Evolutionary conservation across 2,329 filamentous ascomycete species (phyloP).

Genomic region (Penicillium sp.): DNA sequence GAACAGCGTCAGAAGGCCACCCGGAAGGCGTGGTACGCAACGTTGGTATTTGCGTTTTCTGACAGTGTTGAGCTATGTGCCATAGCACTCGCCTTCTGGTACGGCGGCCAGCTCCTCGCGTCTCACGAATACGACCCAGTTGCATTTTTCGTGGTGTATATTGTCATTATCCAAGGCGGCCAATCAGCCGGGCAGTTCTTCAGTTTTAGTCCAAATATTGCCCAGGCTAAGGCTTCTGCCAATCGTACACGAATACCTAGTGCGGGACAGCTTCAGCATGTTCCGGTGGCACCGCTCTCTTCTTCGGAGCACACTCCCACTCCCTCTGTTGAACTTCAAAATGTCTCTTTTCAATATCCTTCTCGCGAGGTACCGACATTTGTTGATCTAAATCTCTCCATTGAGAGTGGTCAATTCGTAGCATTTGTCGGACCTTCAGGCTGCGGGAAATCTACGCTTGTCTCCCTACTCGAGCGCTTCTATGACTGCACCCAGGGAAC

Average conservation of each 20-base stretch:
- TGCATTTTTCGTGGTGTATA: slow-evolving; percentile 59
- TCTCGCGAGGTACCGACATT: slow-evolving; percentile 31
- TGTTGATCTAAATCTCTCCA: slow-evolving; percentile 28
- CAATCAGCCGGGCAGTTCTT: slow-evolving; percentile 67
- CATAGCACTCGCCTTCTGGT: slow-evolving; percentile 62
- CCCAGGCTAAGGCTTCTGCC: slow-evolving; percentile 37
- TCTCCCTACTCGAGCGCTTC: slow-evolving; percentile 37
- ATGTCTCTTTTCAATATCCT: slow-evolving; percentile 38
- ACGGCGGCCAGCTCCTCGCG: slow-evolving; percentile 57
- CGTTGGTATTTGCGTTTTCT: slow-evolving; percentile 65
- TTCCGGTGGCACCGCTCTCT: slow-evolving; percentile 2
- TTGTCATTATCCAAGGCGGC: slow-evolving; percentile 65
- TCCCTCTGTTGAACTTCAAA: slow-evolving; percentile 31
- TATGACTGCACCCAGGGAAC: slow-evolving; percentile 42
- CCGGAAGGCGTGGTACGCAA: slow-evolving; percentile 59
- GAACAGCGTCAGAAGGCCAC: slow-evolving; percentile 60
- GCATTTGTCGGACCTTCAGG: slow-evolving; percentile 50
- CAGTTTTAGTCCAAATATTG: slow-evolving; percentile 59
- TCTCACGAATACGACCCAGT: slow-evolving; percentile 46
- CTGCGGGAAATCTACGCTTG: slow-evolving; percentile 47
- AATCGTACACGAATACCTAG: slow-evolving; percentile 26
- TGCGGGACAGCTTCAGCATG: neutral
- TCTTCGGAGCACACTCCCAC: neutral
- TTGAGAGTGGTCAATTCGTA: slow-evolving; percentile 41
- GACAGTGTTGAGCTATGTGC: slow-evolving; percentile 64